A percentile compares a stretch with the other conserved stretches of the same genome.
Evolutionary conservation across 2,329 filamentous ascomycete genomes (phyloP).

Genomic region (Aulographum hederae): DNA sequence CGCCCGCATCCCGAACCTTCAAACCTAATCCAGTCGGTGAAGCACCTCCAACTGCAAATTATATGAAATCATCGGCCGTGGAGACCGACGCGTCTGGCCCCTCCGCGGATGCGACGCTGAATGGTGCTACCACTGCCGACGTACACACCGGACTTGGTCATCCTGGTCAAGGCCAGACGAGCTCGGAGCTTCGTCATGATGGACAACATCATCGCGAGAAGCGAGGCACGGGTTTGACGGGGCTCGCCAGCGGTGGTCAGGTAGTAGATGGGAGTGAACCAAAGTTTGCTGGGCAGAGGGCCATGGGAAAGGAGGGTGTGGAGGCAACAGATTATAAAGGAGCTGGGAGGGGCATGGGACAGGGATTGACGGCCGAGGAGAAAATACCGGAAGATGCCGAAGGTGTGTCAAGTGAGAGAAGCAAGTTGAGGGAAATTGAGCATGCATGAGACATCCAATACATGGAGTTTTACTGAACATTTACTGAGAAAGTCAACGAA

Average conservation of each 20-base stretch:
- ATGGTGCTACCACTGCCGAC: slow-evolving; percentile 32
- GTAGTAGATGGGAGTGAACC: slow-evolving; percentile 11
- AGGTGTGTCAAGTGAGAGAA: too few species aligned
- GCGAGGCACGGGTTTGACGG: slow-evolving; percentile 22
- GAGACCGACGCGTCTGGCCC: slow-evolving; percentile 24
- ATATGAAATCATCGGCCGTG: slow-evolving; percentile 11
- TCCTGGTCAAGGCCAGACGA: slow-evolving; percentile 30
- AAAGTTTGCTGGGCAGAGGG: slow-evolving; percentile 17
- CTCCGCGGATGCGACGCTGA: slow-evolving; percentile 26
- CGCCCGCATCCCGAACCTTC: slow-evolving; percentile 32
- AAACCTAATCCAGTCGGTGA: slow-evolving; percentile 19
- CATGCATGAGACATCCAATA: too few species aligned
- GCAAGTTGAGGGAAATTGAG: too few species aligned
- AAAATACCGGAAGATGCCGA: slow-evolving; percentile 13
- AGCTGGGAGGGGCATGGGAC: slow-evolving; percentile 16
- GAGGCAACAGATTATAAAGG: too few species aligned
- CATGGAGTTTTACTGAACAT: too few species aligned
- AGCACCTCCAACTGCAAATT: slow-evolving; percentile 6
- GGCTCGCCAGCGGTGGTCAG: slow-evolving; percentile 14
- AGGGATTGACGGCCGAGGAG: slow-evolving; percentile 16
- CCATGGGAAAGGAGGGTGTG: slow-evolving; percentile 14
- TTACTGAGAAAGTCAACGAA: too few species aligned
- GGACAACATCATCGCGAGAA: slow-evolving; percentile 23
- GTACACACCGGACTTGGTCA: slow-evolving; percentile 36
- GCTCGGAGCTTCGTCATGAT: slow-evolving; percentile 27